These are phyloP conservation scores for Apiospora sp. DNA, from an alignment of 2,329 filamentous ascomycete species.

Conservation along the genomic window DNA sequence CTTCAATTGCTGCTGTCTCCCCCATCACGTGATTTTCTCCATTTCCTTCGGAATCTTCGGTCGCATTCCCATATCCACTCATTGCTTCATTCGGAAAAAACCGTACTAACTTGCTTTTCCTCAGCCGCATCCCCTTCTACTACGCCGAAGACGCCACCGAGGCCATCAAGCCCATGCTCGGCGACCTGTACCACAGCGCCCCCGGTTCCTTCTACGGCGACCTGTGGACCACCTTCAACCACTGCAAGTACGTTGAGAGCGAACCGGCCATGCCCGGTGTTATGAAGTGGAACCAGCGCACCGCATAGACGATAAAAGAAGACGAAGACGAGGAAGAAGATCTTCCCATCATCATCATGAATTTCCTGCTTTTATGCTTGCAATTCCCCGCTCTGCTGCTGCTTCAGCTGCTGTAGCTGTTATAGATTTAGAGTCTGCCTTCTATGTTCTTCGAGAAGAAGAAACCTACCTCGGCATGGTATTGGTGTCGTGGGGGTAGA, in stretches of 20 bases:
- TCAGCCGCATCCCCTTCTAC: slow-evolving; percentile 58
- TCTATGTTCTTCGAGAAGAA: background rate
- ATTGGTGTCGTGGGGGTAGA: background rate
- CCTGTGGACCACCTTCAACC: slow-evolving; percentile 43
- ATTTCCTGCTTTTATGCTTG: background rate
- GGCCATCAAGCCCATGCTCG: slow-evolving; percentile 56
- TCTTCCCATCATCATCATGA: background rate
- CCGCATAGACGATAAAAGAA: background rate
- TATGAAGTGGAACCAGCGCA: slow-evolving; percentile 35
- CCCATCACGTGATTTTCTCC: background rate
- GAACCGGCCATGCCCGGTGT: slow-evolving; percentile 38
- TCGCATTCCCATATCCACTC: background rate
- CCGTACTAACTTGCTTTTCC: background rate
- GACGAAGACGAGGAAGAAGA: background rate
- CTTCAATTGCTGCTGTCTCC: background rate
- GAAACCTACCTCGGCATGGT: background rate
- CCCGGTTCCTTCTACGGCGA: slow-evolving; percentile 43
- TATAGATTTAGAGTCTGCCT: background rate
- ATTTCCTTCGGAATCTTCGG: background rate
- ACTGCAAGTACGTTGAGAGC: slow-evolving; percentile 46
- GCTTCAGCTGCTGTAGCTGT: background rate
- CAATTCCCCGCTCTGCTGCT: background rate
- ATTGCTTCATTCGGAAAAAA: background rate
- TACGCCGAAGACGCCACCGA: slow-evolving; percentile 58
- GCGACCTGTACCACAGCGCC: slow-evolving; percentile 53